phyloP scores from a whole-genome alignment of 2,329 filamentous ascomycete species.

The Phialophora tarda region DNA sequence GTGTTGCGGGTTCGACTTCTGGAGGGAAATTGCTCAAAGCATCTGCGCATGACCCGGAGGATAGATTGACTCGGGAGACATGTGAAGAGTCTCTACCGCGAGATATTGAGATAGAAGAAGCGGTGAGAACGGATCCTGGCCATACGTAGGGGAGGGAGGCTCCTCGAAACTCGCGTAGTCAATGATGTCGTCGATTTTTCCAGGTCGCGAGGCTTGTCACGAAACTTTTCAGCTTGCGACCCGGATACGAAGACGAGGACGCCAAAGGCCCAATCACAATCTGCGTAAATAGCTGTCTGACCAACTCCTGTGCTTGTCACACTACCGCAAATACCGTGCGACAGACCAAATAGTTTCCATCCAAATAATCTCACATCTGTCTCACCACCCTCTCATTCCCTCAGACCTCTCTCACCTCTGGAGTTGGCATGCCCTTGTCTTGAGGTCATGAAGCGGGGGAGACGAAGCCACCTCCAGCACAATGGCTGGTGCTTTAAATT shows the following conservation, averaged over 20 bases:
- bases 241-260: not conserved
- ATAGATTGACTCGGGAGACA: conserved; percentile 14
- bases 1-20: conserved; percentile 27
- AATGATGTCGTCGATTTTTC: conserved; percentile 34
- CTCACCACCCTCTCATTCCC: not conserved
- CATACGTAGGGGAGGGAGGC: not conserved
- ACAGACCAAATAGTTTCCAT: not conserved
- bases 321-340: too few species aligned
- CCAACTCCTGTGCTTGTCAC: not conserved
- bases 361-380: not conserved
- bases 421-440: not conserved
- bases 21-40: conserved; percentile 27
- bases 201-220: conserved; percentile 4
- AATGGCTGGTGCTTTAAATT: conserved; percentile 4
- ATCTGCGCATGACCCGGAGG: conserved; percentile 37
- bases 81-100: conserved; percentile 1
- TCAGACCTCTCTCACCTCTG: not conserved
- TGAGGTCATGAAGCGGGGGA: not conserved
- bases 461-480: not conserved
- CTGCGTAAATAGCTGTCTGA: not conserved
- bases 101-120: not conserved
- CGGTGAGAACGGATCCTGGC: not conserved
- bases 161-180: not conserved
- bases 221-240: conserved; percentile 1
- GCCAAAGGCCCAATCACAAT: not conserved